Percentiles rank a stretch among this genome's conserved stretches.
Conservation (phyloP, 768 basidiomycete species). For the Hygrophorus pudorinus region DNA sequence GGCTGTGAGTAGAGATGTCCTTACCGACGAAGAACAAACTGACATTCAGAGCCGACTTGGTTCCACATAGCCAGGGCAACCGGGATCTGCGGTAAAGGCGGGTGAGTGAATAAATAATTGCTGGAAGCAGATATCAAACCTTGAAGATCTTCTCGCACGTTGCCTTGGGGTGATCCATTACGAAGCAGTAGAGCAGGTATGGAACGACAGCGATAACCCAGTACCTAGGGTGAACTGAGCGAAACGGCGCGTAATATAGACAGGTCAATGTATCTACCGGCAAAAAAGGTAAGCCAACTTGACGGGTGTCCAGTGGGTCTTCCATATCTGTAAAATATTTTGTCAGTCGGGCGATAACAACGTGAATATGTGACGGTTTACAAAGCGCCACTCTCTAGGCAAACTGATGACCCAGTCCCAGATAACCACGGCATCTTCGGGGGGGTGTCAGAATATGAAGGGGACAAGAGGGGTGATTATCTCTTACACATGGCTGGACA, state of each 20-base stretch:
- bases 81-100: slow-evolving; percentile 41
- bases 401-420: slow-evolving; percentile 84
- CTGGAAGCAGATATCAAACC: slow-evolving; percentile 24
- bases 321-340: slow-evolving; percentile 53
- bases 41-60: slow-evolving; percentile 75
- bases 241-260: slow-evolving; percentile 4
- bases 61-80: slow-evolving; percentile 83
- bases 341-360: slow-evolving; percentile 12
- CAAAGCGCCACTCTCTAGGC: slow-evolving; percentile 70
- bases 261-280: slow-evolving; percentile 39
- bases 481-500: slow-evolving; percentile 61
- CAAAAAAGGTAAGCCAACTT: slow-evolving; percentile 80
- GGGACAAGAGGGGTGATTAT: not conserved
- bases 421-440: slow-evolving; percentile 63
- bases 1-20: slow-evolving; percentile 8
- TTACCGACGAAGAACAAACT: slow-evolving; percentile 14
- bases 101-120: slow-evolving; percentile 1
- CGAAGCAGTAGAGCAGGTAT: slow-evolving; percentile 69
- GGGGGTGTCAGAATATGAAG: not conserved
- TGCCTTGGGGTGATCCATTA: slow-evolving; percentile 52
- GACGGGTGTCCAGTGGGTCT: slow-evolving; percentile 75
- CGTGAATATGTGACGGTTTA: slow-evolving; percentile 23
- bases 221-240: slow-evolving; percentile 36
- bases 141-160: slow-evolving; percentile 64
- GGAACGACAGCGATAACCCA: slow-evolving; percentile 79